phyloP scores from a whole-genome alignment of 345 rosid species.

The Citrus medica region DNA sequence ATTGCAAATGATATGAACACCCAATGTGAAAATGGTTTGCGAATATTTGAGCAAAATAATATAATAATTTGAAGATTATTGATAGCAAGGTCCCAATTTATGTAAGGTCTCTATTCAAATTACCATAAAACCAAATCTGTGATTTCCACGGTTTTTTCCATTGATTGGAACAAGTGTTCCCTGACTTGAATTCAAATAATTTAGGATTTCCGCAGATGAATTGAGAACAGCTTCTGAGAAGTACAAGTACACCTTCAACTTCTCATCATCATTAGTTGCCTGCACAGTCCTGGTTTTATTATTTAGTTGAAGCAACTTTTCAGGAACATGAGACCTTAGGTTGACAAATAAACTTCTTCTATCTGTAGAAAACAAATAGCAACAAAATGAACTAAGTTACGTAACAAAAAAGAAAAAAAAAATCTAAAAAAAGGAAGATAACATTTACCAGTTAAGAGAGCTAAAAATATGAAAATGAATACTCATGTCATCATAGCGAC shows the following conservation, averaged over 20 bases:
- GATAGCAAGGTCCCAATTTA: neutral
- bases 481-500: neutral
- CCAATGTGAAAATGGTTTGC: neutral
- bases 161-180: constrained; percentile 58
- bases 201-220: constrained; percentile 59
- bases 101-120: constrained; percentile 9
- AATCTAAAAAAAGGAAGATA: neutral
- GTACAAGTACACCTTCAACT: constrained; percentile 69
- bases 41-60: neutral
- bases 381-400: constrained; percentile 14
- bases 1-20: constrained; percentile 5
- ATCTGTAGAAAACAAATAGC: constrained; percentile 41
- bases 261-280: constrained; percentile 63
- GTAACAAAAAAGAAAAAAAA: neutral
- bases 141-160: constrained; percentile 55
- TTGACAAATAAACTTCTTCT: constrained; percentile 66
- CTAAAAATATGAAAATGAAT: neutral
- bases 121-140: constrained; percentile 79
- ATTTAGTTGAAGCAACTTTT: constrained; percentile 61
- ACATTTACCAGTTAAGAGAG: neutral
- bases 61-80: neutral
- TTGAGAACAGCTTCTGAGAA: constrained; percentile 78
- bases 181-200: constrained; percentile 44
- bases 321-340: constrained; percentile 66
- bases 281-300: constrained; percentile 63